Evolutionary conservation across 1,139 yeast species (phyloP).

Genomic region (Barnettozyma hawaiiensis): DNA sequence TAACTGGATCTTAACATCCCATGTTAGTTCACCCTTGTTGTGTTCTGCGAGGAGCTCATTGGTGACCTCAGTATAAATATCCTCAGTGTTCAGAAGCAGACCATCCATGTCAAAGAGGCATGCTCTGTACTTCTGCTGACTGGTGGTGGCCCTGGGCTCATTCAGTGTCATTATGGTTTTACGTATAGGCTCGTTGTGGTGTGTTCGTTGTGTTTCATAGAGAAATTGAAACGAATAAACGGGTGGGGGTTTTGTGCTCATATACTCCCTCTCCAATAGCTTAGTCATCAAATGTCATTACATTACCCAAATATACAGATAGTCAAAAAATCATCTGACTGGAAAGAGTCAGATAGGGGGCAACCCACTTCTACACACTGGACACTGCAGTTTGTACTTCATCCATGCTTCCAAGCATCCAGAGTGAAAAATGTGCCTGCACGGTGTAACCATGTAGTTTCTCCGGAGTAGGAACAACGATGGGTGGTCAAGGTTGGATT

Average conservation of each 20-base stretch:
- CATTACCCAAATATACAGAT: no score
- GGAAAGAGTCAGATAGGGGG: constrained; percentile 53
- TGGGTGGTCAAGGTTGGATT: constrained; percentile 28
- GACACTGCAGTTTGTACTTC: constrained; percentile 89
- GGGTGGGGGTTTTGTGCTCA: no score
- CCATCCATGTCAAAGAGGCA: constrained; percentile 78
- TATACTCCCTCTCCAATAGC: no score
- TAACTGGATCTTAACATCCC: constrained; percentile 81
- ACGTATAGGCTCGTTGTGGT: no score
- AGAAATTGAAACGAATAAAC: no score
- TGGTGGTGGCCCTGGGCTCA: neutral
- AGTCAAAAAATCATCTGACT: no score
- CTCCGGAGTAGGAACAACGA: constrained; percentile 34
- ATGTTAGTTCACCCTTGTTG: constrained; percentile 74
- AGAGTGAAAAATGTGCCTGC: constrained; percentile 84
- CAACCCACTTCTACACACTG: constrained; percentile 79
- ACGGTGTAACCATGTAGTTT: constrained; percentile 84
- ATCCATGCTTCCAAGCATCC: constrained; percentile 89
- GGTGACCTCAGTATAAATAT: constrained; percentile 74
- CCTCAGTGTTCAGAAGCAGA: constrained; percentile 83
- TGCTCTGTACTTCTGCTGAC: neutral
- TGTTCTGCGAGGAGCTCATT: constrained; percentile 58
- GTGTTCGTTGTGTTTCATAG: no score
- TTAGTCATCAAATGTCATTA: neutral
- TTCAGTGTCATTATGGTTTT: neutral